Conservation (phyloP, 768 basidiomycete species). For the Suillus bovinus region DNA sequence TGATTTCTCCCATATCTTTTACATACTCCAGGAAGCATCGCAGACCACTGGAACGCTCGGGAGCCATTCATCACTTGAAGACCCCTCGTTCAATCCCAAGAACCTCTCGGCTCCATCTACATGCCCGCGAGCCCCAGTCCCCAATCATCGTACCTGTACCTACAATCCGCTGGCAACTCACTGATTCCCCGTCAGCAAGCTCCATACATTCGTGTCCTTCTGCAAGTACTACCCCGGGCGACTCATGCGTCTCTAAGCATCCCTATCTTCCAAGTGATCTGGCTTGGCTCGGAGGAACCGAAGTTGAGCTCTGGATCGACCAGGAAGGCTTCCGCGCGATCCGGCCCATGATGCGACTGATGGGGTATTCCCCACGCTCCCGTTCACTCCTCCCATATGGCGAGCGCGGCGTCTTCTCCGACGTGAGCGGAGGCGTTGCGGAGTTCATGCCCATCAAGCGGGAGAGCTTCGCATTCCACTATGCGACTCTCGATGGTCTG, state of each 20-base stretch:
- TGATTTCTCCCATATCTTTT: conserved; percentile 24
- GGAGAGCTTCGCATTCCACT: conserved; percentile 68
- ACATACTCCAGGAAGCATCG: conserved; percentile 24
- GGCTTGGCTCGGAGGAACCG: conserved; percentile 53
- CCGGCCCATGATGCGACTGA: conserved; percentile 56
- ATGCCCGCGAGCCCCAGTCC: neutral
- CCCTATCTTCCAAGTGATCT: conserved; percentile 39
- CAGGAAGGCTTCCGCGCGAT: conserved; percentile 80
- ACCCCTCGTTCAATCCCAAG: conserved; percentile 16
- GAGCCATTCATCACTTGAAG: conserved; percentile 27
- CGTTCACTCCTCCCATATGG: conserved; percentile 30
- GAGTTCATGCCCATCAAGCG: conserved; percentile 65
- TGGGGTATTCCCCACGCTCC: conserved; percentile 46
- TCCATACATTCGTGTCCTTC: conserved; percentile 12
- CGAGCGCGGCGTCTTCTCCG: conserved; percentile 26
- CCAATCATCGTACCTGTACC: neutral
- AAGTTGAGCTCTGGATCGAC: conserved; percentile 71
- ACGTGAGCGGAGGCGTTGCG: conserved; percentile 47
- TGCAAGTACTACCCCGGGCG: neutral
- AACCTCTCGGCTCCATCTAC: neutral
- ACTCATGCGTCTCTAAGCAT: conserved; percentile 16
- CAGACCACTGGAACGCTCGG: conserved; percentile 32
- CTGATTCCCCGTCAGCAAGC: conserved; percentile 10
- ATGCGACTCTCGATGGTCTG: conserved; percentile 62
- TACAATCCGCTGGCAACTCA: conserved; percentile 18